phyloP scores from a whole-genome alignment of 139 green algal species.

The Chlamydomonas sphaeroides region DNA sequence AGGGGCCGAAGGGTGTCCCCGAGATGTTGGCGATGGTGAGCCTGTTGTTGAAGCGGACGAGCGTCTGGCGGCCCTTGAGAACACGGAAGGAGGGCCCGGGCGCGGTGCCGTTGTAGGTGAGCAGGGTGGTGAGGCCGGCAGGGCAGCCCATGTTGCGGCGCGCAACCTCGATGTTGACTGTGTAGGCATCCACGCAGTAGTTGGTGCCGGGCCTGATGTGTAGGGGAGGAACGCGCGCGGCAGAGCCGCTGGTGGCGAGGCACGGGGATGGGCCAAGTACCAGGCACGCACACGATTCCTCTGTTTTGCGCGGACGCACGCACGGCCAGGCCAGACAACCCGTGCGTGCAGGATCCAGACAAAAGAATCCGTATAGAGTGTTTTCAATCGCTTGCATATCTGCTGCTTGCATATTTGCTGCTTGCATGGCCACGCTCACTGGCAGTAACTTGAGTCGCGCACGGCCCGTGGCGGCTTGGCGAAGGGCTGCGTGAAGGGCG shows the following conservation, averaged over 20 bases:
- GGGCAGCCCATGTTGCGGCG: background rate
- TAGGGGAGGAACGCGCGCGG: too few species aligned
- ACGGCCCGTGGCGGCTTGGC: background rate
- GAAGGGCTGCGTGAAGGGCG: constrained; percentile 12
- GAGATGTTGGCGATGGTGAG: background rate
- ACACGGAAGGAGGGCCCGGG: constrained; percentile 16
- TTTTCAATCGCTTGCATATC: too few species aligned
- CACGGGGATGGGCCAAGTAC: background rate
- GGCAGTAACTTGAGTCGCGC: background rate
- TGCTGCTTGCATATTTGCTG: background rate
- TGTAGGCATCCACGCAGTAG: constrained; percentile 6
- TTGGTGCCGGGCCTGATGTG: background rate
- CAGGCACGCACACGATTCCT: background rate
- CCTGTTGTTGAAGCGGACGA: constrained; percentile 2
- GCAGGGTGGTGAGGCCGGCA: background rate
- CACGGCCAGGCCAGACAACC: too few species aligned
- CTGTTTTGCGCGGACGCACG: background rate
- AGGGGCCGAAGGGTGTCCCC: background rate
- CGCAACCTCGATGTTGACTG: background rate
- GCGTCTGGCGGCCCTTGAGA: background rate
- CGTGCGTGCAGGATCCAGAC: too few species aligned
- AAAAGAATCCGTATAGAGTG: too few species aligned
- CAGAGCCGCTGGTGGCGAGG: background rate
- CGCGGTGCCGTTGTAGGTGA: constrained; percentile 10
- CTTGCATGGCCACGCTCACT: background rate